Conservation (phyloP, 352 stramenopile species). For the Globisporangium cederbergense region DNA sequence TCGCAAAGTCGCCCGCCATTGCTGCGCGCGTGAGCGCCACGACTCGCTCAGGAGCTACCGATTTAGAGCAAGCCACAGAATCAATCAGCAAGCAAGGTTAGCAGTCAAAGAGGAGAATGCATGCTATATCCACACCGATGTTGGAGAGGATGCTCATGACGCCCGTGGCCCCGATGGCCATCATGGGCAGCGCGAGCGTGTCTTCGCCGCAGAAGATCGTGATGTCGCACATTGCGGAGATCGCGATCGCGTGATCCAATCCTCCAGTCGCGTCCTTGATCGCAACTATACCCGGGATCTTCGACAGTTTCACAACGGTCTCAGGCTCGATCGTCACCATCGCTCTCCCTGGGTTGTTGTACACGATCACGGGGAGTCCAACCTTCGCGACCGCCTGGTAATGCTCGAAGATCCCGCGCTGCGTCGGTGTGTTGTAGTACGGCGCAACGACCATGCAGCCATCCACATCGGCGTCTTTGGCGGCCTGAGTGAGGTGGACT, state of each 20-base stretch:
- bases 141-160: conserved; percentile 92
- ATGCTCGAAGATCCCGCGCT: conserved; percentile 93
- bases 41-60: conserved; percentile 80
- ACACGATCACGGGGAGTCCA: conserved; percentile 93
- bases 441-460: conserved; percentile 95
- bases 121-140: conserved; percentile 33
- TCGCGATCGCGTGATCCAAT: conserved; percentile 79
- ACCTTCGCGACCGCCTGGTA: conserved; percentile 88
- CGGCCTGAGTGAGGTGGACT: conserved; percentile 78
- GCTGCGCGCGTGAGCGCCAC: conserved; percentile 73
- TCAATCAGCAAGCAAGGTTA: not conserved
- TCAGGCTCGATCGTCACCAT: conserved; percentile 36
- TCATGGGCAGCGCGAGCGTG: conserved; percentile 88
- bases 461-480: conserved; percentile 93
- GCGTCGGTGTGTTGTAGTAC: conserved; percentile 99
- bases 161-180: conserved; percentile 85
- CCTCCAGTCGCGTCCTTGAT: conserved; percentile 97
- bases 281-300: conserved; percentile 69
- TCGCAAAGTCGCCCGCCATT: conserved; percentile 73
- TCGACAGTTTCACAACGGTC: conserved; percentile 22
- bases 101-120: not conserved
- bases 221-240: conserved; percentile 86
- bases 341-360: conserved; percentile 97
- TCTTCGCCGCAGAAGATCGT: conserved; percentile 90
- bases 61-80: too few species aligned